phyloP scores from a whole-genome alignment of 441 rosid species.

The Viola pubescens region DNA sequence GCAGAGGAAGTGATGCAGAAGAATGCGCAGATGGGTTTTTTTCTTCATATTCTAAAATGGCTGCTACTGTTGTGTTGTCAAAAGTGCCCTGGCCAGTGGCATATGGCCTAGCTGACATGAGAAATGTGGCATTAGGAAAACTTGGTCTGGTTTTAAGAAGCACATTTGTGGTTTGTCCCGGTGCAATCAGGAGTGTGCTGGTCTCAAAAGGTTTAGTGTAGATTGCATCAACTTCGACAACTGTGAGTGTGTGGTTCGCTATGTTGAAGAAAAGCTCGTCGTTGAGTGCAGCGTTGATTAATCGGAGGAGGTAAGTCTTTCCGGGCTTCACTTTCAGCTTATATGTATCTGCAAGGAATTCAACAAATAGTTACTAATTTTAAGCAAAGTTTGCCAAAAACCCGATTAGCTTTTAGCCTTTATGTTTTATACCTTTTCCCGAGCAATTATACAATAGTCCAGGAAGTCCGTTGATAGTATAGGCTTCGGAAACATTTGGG shows the following conservation, averaged over 20 bases:
- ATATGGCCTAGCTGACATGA: constrained; percentile 60
- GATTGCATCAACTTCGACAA: constrained; percentile 62
- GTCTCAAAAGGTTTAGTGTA: constrained; percentile 65
- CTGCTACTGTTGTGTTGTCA: constrained; percentile 69
- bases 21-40: constrained; percentile 20
- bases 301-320: constrained; percentile 53
- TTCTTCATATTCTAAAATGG: constrained; percentile 49
- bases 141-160: constrained; percentile 49
- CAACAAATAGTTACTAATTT: not conserved
- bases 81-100: constrained; percentile 66
- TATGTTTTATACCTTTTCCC: constrained; percentile 29
- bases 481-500: constrained; percentile 75
- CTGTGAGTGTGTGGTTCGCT: constrained; percentile 54
- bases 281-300: constrained; percentile 50
- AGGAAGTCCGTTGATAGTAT: constrained; percentile 14
- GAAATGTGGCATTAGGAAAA: constrained; percentile 52
- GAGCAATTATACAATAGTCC: constrained; percentile 77
- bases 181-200: constrained; percentile 44
- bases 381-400: not conserved
- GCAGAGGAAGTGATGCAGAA: constrained; percentile 31
- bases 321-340: constrained; percentile 61
- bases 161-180: constrained; percentile 71
- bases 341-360: constrained; percentile 42
- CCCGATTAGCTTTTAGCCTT: not conserved
- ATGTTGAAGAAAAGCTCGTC: constrained; percentile 43